Evolutionary conservation across 306 rosid genomes (phyloP).

Genomic region (Arachis stenosperma): DNA sequence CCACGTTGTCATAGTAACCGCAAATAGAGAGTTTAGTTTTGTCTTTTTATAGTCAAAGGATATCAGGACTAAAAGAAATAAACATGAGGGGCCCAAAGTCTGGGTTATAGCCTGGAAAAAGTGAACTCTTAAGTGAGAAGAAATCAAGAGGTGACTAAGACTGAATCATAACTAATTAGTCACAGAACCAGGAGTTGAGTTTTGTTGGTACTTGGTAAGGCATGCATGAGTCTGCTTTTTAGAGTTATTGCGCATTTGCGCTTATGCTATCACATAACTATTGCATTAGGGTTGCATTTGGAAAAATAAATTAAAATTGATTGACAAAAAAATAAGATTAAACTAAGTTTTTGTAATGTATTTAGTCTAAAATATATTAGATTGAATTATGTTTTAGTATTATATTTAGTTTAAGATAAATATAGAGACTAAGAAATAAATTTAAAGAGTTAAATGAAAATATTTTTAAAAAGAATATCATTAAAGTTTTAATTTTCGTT

Average conservation of each 20-base stretch:
- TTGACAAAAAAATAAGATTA: too few relatives aligned
- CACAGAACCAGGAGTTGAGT: slow-evolving; percentile 26
- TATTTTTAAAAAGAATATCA: too few relatives aligned
- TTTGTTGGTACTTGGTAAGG: slow-evolving; percentile 48
- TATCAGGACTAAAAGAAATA: slow-evolving; percentile 3
- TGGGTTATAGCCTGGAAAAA: neutral
- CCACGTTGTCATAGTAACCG: slow-evolving; percentile 70
- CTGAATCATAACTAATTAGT: slow-evolving; percentile 33
- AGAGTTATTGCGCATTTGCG: slow-evolving; percentile 18
- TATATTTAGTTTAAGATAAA: too few relatives aligned
- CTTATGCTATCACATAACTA: neutral
- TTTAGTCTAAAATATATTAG: too few relatives aligned
- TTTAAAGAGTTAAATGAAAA: too few relatives aligned
- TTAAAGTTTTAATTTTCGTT: too few relatives aligned
- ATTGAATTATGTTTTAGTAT: too few relatives aligned
- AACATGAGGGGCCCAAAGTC: slow-evolving; percentile 18
- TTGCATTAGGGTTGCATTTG: neutral
- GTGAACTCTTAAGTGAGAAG: neutral
- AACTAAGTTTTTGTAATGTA: too few relatives aligned
- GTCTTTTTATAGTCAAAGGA: slow-evolving; percentile 39
- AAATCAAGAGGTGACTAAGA: slow-evolving; percentile 23
- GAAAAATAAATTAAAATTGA: too few relatives aligned
- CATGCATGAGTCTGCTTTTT: slow-evolving; percentile 26
- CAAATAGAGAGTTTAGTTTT: slow-evolving; percentile 37
- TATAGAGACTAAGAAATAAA: too few relatives aligned